These are phyloP conservation scores for Calonectria henricotiae DNA, from an alignment of 2,329 filamentous ascomycete genomes.

Conservation along the genomic window DNA sequence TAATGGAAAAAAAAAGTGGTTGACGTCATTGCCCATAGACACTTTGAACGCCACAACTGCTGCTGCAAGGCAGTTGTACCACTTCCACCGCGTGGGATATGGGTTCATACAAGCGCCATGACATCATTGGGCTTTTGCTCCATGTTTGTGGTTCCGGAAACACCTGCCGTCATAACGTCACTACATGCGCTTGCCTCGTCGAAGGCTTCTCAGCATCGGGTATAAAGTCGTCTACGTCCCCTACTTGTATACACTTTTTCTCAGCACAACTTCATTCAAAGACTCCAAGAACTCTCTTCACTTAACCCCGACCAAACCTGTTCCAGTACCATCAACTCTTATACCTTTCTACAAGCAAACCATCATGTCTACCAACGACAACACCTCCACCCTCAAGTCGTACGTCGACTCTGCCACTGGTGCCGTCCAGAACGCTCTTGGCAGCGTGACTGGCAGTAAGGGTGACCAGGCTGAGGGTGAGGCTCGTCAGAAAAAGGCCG, in stretches of 20 bases:
- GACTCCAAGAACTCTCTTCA: conserved; percentile 14
- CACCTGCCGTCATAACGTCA: conserved; percentile 25
- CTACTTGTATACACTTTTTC: conserved; percentile 40
- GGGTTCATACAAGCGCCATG: conserved; percentile 37
- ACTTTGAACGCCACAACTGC: conserved; percentile 24
- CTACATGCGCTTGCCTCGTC: conserved; percentile 36
- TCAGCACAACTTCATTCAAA: not conserved
- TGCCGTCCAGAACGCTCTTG: conserved; percentile 80
- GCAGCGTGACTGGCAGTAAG: conserved; percentile 81
- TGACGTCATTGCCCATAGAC: conserved; percentile 32
- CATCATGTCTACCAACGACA: conserved; percentile 54
- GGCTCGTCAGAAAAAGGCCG: conserved; percentile 76
- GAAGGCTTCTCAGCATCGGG: conserved; percentile 29
- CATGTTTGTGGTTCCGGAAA: conserved; percentile 21
- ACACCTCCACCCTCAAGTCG: conserved; percentile 84
- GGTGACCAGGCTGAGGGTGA: conserved; percentile 78
- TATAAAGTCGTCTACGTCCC: conserved; percentile 50
- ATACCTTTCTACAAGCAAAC: conserved; percentile 33
- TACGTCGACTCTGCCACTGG: conserved; percentile 83
- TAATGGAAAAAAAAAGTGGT: conserved; percentile 12
- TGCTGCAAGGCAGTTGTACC: not conserved
- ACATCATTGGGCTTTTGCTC: conserved; percentile 44
- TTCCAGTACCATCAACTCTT: conserved; percentile 1
- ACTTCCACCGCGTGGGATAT: conserved; percentile 18
- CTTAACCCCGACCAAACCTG: not conserved